Evolutionary conservation across 805 yeast species (phyloP).

Genomic region (Saturnispora serradocipensis): DNA sequence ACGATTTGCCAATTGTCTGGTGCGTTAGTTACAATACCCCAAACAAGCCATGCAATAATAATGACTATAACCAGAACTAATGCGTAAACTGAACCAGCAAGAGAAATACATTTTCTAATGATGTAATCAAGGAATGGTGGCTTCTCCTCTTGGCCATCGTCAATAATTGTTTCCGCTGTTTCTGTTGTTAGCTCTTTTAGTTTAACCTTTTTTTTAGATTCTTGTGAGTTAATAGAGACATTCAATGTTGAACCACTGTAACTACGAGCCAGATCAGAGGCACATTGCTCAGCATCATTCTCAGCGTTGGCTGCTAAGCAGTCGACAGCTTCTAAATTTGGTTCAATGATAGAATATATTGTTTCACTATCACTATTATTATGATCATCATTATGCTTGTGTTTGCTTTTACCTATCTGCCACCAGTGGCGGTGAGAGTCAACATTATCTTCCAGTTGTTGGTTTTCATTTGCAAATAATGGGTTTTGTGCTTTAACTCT

Average conservation of each 20-base stretch:
- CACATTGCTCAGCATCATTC: neutral
- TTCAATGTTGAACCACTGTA: neutral
- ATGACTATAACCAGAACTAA: neutral
- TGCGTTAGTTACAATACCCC: slow-evolving; percentile 19
- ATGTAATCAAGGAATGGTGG: neutral
- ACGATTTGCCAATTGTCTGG: slow-evolving; percentile 32
- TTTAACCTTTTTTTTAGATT: neutral
- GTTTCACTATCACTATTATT: neutral
- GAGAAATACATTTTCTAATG: neutral
- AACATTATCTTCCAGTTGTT: neutral
- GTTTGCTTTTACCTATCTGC: neutral
- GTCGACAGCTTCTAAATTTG: neutral
- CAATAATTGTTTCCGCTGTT: neutral
- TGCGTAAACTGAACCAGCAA: neutral
- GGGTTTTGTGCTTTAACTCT: neutral
- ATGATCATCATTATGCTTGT: neutral
- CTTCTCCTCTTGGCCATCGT: neutral
- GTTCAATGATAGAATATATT: neutral
- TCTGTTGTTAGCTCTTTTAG: neutral
- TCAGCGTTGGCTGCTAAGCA: neutral
- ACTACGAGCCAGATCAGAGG: neutral
- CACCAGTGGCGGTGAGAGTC: neutral
- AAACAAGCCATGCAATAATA: neutral
- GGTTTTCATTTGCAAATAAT: neutral
- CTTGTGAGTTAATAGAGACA: neutral